Evolutionary conservation across 768 basidiomycete species (phyloP).

Genomic region (Exsudoporus frostii): DNA sequence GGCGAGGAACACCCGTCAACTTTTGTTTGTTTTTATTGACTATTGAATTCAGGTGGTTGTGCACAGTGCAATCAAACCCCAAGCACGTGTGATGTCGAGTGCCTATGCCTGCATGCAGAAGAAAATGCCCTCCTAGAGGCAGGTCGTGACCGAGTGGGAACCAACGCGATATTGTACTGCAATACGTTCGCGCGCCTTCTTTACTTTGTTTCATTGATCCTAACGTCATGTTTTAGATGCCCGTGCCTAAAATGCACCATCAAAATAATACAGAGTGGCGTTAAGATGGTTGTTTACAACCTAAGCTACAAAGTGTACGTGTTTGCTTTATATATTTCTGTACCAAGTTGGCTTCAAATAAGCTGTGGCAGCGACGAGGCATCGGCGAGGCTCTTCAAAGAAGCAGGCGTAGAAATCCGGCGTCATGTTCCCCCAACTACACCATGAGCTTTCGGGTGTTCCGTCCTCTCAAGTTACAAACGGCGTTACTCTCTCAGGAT

Average conservation of each 20-base stretch:
- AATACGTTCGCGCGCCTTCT: constrained; percentile 71
- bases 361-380: constrained; percentile 65
- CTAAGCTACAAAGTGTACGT: constrained; percentile 92
- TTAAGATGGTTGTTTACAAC: constrained; percentile 91
- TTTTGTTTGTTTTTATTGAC: constrained; percentile 37
- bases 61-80: constrained; percentile 64
- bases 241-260: constrained; percentile 96
- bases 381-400: constrained; percentile 71
- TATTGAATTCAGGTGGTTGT: constrained; percentile 85
- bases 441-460: constrained; percentile 10
- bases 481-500: constrained; percentile 30
- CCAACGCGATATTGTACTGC: constrained; percentile 87
- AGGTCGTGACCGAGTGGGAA: constrained; percentile 84
- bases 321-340: background rate
- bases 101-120: constrained; percentile 95
- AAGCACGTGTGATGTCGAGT: constrained; percentile 57
- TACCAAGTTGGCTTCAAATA: background rate
- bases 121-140: constrained; percentile 96
- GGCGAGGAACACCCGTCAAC: constrained; percentile 10
- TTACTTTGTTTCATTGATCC: background rate
- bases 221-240: constrained; percentile 54
- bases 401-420: constrained; percentile 80
- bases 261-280: constrained; percentile 95
- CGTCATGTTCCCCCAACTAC: constrained; percentile 53
- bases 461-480: background rate